These are phyloP conservation scores for Leishmania major DNA, from an alignment of 208 protist species.

Conservation along the genomic window DNA sequence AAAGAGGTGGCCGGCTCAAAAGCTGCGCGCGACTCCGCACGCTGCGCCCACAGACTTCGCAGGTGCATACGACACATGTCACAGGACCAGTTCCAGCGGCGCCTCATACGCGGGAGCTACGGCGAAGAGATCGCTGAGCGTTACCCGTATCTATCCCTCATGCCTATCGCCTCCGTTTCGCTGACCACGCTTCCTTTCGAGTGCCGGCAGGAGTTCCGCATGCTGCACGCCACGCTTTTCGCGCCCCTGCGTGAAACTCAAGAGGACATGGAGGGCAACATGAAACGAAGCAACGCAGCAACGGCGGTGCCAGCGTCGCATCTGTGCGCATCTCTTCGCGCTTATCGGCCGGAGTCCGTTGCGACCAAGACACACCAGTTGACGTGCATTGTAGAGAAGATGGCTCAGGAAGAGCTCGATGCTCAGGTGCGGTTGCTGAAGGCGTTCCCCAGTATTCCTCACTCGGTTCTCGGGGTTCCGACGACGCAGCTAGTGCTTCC, in stretches of 20 bases:
- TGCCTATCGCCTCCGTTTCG: slow-evolving; percentile 10
- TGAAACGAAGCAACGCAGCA: too few species aligned
- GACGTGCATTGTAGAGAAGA: slow-evolving; percentile 4
- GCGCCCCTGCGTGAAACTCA: background rate
- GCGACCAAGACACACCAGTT: background rate
- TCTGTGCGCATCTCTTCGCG: background rate
- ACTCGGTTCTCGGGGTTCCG: slow-evolving; percentile 14
- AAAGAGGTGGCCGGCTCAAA: background rate
- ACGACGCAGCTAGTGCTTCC: slow-evolving; percentile 19
- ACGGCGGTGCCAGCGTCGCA: background rate
- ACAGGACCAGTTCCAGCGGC: slow-evolving; percentile 20
- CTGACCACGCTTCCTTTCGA: slow-evolving; percentile 23
- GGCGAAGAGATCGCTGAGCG: slow-evolving; percentile 29
- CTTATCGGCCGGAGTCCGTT: background rate
- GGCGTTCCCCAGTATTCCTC: slow-evolving; percentile 13
- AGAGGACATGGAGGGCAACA: background rate
- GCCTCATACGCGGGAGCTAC: slow-evolving; percentile 9
- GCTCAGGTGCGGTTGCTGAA: slow-evolving; percentile 9
- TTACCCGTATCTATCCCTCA: slow-evolving; percentile 24
- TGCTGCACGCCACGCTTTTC: slow-evolving; percentile 7
- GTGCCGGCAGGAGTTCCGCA: slow-evolving; percentile 20
- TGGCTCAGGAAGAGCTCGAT: slow-evolving; percentile 14
- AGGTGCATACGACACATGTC: slow-evolving; percentile 17
- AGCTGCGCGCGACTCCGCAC: slow-evolving; percentile 1
- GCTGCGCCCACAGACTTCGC: slow-evolving; percentile 22